These are phyloP conservation scores for Rhodotorula glutinis DNA, from an alignment of 1,284 basidiomycete genomes.

Conservation along the genomic window DNA sequence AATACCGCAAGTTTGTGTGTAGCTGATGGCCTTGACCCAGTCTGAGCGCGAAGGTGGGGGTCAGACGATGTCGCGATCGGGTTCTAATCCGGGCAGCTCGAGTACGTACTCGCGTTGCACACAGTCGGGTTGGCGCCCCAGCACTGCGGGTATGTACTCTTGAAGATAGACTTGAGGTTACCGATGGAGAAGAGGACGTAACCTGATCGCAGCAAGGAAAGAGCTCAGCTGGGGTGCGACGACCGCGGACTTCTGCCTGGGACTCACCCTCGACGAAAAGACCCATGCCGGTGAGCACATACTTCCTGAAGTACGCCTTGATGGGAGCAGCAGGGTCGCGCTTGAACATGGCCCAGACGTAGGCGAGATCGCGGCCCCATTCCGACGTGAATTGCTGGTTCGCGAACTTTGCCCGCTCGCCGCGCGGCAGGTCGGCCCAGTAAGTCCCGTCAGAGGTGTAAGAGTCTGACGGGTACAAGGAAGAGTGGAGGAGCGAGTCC, in stretches of 20 bases:
- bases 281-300: conserved; percentile 54
- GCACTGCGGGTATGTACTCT: conserved; percentile 55
- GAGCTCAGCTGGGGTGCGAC: too few relatives aligned
- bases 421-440: conserved; percentile 49
- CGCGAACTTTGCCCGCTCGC: conserved; percentile 49
- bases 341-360: conserved; percentile 55
- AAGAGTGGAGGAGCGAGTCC: too few relatives aligned
- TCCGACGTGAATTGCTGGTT: conserved; percentile 52
- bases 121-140: conserved; percentile 50
- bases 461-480: conserved; percentile 22
- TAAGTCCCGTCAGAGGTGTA: conserved; percentile 42
- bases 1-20: conserved; percentile 55
- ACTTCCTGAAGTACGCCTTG: conserved; percentile 52
- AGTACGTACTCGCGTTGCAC: conserved; percentile 48
- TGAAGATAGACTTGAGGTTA: conserved; percentile 53
- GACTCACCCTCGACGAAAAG: conserved; percentile 20
- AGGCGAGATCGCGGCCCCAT: conserved; percentile 50
- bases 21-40: conserved; percentile 42
- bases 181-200: conserved; percentile 57
- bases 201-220: conserved; percentile 45
- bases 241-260: too few relatives aligned
- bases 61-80: conserved; percentile 20
- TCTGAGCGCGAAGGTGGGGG: neutral
- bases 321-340: conserved; percentile 52
- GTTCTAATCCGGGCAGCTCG: too few relatives aligned